Percentiles rank a stretch among this genome's conserved stretches.
These are phyloP conservation scores for Solanum clarkiae DNA, from an alignment of 257 asterid genomes.

Conservation along the genomic window DNA sequence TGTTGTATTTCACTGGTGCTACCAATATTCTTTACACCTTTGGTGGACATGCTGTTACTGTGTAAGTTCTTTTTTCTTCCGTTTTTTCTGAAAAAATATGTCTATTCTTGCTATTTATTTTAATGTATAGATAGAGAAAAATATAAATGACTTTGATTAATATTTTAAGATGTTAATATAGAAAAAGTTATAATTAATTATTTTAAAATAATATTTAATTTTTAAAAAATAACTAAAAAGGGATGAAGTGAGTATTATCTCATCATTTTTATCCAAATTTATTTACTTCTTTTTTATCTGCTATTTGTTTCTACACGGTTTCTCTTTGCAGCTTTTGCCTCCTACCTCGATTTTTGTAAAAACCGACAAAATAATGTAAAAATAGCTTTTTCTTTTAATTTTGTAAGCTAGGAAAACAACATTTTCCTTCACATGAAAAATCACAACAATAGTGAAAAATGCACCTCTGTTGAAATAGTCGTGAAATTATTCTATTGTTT, in stretches of 20 bases:
- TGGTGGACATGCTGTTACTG: constrained; percentile 99
- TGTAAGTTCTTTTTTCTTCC: constrained; percentile 33
- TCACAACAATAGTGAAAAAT: background rate
- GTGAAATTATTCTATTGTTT: too few relatives aligned
- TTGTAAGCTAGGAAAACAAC: constrained; percentile 7
- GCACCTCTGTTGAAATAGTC: too few relatives aligned
- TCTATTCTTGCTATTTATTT: background rate
- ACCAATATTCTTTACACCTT: constrained; percentile 89
- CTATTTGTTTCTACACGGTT: constrained; percentile 25
- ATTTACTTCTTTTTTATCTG: constrained; percentile 6
- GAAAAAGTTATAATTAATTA: too few relatives aligned
- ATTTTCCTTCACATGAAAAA: constrained; percentile 1
- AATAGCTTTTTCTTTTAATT: background rate
- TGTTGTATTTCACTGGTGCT: constrained; percentile 93
- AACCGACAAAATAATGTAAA: constrained; percentile 24
- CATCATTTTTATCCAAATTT: background rate
- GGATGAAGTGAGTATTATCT: background rate
- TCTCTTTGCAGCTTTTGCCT: constrained; percentile 81
- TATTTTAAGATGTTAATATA: too few relatives aligned
- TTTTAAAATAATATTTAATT: too few relatives aligned
- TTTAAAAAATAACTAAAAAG: too few relatives aligned
- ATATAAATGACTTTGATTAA: too few relatives aligned
- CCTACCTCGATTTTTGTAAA: constrained; percentile 26
- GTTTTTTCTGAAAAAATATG: too few relatives aligned
- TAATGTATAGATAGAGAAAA: background rate